Evolutionary conservation across 768 basidiomycete species (phyloP), one percentile per base, ranked within the genome.

Genomic region (Porpolomopsis calyptriformis): DNA sequence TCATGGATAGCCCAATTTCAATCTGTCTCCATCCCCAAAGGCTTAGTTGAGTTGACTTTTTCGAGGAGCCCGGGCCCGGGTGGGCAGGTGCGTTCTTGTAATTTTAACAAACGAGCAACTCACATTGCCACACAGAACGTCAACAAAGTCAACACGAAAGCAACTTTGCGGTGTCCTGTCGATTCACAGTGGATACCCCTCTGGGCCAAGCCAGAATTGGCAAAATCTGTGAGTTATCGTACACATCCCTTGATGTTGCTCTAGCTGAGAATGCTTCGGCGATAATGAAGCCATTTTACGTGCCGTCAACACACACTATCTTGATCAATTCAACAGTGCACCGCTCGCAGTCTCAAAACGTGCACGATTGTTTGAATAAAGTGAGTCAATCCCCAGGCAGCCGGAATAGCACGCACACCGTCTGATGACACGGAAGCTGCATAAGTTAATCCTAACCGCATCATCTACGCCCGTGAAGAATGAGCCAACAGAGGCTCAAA

Each of bases 61-160:
- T 76, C 85, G 4, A 69, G 85, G 43, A 89, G 86, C 53, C 87
- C 86, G 3, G 87, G 87, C 19, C 87, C 87, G 4, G 87, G 87
- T 27, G 87, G 87, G 12, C 86, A 88, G 74, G 86, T 85, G 40
- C 34, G 66, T 53, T 23, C n/a, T 23, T 36, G 4, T 5, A 14
- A 20, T 24, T 20, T 4, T 19, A 18, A 19, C 33, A 16, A 7
- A 12, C 11, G 2, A 9, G n/a, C 8, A 25, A n/a, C 29, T 1
- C 24, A 4, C n/a, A 18, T 18, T 11, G 18, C 19, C 11, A 4
- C 25, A 36, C 53, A 89, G 85, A 86, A 90, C 52, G 87, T 90
- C 31, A 90, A 90, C 57, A 90, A 88, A 64, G 74, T 89, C n/a
- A 88, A 85, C 48, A 89, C 87, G 11, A 89, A 89, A 58, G 83